These are phyloP conservation scores for Diaporthe sp. DNA, from an alignment of 2,329 filamentous ascomycete species.

Conservation along the genomic window DNA sequence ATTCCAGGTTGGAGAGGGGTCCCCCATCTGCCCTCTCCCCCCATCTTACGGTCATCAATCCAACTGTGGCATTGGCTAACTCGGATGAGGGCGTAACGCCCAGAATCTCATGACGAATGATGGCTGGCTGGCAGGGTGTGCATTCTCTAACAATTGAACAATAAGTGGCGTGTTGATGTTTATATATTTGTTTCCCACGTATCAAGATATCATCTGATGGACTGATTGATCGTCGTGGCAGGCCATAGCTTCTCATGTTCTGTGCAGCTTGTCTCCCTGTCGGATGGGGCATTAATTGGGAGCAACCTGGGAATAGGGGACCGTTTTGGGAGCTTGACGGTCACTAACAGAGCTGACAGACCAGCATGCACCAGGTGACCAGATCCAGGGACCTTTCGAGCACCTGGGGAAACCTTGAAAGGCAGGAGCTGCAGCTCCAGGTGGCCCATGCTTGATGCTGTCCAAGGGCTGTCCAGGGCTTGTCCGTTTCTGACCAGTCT, in stretches of 20 bases:
- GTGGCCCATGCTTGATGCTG: constrained; percentile 14
- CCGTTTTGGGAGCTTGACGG: not conserved
- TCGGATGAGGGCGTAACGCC: constrained; percentile 6
- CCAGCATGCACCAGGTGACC: not conserved
- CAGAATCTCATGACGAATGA: constrained; percentile 15
- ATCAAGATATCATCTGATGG: constrained; percentile 7
- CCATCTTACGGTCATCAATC: not conserved
- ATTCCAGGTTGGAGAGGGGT: constrained; percentile 5
- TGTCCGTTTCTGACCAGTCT: constrained; percentile 12
- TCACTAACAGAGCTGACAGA: not conserved
- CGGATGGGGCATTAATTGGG: constrained; percentile 6
- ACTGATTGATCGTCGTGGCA: constrained; percentile 1
- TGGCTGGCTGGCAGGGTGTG: constrained; percentile 5
- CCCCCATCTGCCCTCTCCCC: not conserved
- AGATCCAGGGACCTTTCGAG: not conserved
- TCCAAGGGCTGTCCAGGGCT: not conserved
- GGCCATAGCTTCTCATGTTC: constrained; percentile 6
- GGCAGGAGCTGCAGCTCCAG: not conserved
- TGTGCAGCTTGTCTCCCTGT: constrained; percentile 19
- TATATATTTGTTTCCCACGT: not conserved
- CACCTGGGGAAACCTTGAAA: constrained; percentile 17
- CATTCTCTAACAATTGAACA: constrained; percentile 12
- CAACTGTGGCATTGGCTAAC: constrained; percentile 6
- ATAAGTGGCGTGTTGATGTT: constrained; percentile 16
- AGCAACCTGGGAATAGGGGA: constrained; percentile 3